Evolutionary conservation across 179 eudicot genomes (phyloP).

Genomic region (Pouteria campechiana): DNA sequence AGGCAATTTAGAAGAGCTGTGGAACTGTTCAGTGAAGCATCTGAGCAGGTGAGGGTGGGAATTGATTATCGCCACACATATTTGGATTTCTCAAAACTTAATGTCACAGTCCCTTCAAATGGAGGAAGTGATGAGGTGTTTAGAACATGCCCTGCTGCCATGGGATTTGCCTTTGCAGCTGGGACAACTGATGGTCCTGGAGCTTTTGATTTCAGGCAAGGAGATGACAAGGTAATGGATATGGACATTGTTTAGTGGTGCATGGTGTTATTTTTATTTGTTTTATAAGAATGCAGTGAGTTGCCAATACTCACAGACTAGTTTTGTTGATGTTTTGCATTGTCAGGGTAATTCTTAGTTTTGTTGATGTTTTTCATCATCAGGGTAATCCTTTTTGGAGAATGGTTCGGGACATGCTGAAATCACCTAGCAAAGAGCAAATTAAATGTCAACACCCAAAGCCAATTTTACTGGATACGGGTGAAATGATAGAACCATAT

Average conservation of each 20-base stretch:
- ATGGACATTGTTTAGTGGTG: too few relatives aligned
- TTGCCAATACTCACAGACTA: too few relatives aligned
- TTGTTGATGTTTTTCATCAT: conserved; percentile 1
- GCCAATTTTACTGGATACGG: conserved; percentile 91
- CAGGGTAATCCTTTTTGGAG: conserved; percentile 96
- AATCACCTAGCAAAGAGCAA: conserved; percentile 68
- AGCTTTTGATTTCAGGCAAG: conserved; percentile 94
- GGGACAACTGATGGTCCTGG: conserved; percentile 99
- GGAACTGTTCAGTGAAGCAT: conserved; percentile 67
- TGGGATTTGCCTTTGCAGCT: conserved; percentile 99
- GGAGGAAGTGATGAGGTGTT: conserved; percentile 52
- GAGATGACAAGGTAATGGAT: conserved; percentile 59
- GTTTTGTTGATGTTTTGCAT: too few relatives aligned
- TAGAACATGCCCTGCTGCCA: conserved; percentile 93
- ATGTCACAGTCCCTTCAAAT: conserved; percentile 44
- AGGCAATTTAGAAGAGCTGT: conserved; percentile 78
- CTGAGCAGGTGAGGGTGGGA: conserved; percentile 72
- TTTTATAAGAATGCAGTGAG: too few relatives aligned
- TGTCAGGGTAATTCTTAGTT: not conserved
- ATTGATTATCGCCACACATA: conserved; percentile 69
- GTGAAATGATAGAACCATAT: conserved; percentile 89
- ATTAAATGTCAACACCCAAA: conserved; percentile 75
- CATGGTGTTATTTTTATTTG: too few relatives aligned
- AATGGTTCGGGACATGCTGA: conserved; percentile 63
- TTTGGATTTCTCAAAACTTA: conserved; percentile 72